phyloP scores from a whole-genome alignment of 2,329 filamentous ascomycete genomes.

The Elsinoe perseae region DNA sequence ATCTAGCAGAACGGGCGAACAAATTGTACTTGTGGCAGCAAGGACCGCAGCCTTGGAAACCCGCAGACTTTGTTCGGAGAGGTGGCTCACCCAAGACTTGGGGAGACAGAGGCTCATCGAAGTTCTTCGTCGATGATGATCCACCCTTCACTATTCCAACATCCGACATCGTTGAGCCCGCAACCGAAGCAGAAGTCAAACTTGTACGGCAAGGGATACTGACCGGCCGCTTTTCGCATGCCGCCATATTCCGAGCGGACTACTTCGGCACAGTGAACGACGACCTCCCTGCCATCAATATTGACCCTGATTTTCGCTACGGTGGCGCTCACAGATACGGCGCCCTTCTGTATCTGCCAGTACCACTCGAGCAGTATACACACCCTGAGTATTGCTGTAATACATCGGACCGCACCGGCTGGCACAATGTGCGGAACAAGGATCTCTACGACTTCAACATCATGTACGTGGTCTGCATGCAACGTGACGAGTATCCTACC shows the following conservation, averaged over 20 bases:
- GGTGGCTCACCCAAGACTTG: not conserved
- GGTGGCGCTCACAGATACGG: not conserved
- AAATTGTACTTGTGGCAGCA: not conserved
- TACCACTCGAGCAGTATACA: not conserved
- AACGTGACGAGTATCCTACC: not conserved
- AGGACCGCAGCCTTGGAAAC: not conserved
- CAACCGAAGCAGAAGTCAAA: not conserved
- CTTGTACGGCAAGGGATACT: not conserved
- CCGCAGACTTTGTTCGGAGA: not conserved
- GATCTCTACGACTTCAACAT: not conserved
- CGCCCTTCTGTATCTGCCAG: not conserved
- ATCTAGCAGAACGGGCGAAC: not conserved
- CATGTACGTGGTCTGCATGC: not conserved
- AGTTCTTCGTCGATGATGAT: not conserved
- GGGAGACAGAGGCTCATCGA: not conserved
- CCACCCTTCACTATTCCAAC: not conserved
- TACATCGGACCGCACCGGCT: not conserved
- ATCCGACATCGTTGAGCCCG: not conserved
- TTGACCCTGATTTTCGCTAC: not conserved
- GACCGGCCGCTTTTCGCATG: not conserved
- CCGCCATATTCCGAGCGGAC: not conserved
- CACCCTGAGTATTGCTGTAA: not conserved
- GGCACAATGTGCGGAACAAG: not conserved
- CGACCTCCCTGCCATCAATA: constrained; percentile 11
- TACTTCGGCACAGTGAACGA: not conserved